Evolutionary conservation across 257 asterid genomes (phyloP).

Genomic region (Schizonepeta tenuifolia): DNA sequence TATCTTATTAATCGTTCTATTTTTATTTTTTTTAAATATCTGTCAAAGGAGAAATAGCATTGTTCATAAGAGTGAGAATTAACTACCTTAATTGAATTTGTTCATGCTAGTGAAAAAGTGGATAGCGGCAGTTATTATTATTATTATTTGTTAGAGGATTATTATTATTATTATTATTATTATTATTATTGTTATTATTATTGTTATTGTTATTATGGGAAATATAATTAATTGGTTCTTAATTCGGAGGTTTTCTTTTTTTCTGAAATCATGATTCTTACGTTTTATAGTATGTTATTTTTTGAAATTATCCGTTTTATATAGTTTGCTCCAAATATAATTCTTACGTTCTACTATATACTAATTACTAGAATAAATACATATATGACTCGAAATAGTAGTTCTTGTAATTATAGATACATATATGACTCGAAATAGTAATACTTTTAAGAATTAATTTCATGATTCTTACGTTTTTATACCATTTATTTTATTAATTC

Average conservation of each 20-base stretch:
- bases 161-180: conserved; percentile 19
- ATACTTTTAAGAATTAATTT: no score
- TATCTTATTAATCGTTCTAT: background rate
- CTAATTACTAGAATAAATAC: no score
- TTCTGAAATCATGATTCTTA: background rate
- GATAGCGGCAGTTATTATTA: conserved; percentile 27
- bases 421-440: no score
- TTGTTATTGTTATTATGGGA: conserved; percentile 14
- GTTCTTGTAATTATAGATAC: no score
- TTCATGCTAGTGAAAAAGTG: conserved; percentile 38
- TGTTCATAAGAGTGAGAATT: background rate
- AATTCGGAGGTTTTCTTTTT: background rate
- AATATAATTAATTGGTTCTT: background rate
- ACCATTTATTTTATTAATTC: background rate
- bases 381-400: no score
- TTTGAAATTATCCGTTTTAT: no score
- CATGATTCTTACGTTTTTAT: no score
- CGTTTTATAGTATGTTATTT: background rate
- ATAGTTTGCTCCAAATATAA: no score
- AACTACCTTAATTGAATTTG: conserved; percentile 26
- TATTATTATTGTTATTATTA: conserved; percentile 9
- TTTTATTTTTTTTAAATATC: background rate
- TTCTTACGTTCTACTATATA: no score
- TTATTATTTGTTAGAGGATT: conserved; percentile 4
- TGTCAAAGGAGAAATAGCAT: background rate